phyloP scores from a whole-genome alignment of 2,329 filamentous ascomycete genomes.

The Teratosphaeria gauchensis region DNA sequence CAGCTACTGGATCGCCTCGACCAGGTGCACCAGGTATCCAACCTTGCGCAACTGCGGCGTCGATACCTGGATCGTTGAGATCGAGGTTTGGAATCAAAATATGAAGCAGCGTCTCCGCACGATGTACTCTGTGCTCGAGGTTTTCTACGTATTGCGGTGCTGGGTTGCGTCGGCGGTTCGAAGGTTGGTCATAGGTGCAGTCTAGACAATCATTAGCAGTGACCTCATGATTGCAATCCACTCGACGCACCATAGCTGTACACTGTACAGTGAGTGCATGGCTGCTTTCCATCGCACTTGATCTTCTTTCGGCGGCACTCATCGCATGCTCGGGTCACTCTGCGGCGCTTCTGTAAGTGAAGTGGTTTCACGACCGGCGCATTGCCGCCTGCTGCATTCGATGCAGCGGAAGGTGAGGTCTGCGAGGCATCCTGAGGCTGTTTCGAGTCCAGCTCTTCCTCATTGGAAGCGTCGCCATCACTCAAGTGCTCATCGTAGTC shows the following conservation, averaged over 20 bases:
- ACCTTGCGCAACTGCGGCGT: slow-evolving; percentile 51
- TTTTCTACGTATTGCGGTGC: slow-evolving; percentile 90
- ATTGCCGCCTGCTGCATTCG: slow-evolving; percentile 7
- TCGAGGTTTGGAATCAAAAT: slow-evolving; percentile 77
- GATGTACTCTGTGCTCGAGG: slow-evolving; percentile 70
- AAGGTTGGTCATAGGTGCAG: slow-evolving; percentile 92
- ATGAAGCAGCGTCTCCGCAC: slow-evolving; percentile 69
- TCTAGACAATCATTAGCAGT: slow-evolving; percentile 43
- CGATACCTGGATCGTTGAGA: slow-evolving; percentile 73
- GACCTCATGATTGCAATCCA: neutral
- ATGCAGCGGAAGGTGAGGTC: slow-evolving; percentile 4
- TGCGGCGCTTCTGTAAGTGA: slow-evolving; percentile 56
- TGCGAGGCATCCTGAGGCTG: slow-evolving; percentile 19
- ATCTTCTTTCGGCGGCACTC: slow-evolving; percentile 65
- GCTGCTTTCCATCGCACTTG: slow-evolving; percentile 46
- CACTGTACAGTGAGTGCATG: slow-evolving; percentile 82
- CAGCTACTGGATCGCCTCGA: slow-evolving; percentile 13
- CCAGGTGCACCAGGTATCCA: slow-evolving; percentile 29
- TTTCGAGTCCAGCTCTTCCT: slow-evolving; percentile 20
- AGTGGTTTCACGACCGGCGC: slow-evolving; percentile 13
- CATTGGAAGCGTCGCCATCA: slow-evolving; percentile 19
- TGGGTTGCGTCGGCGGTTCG: slow-evolving; percentile 80
- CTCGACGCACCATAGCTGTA: slow-evolving; percentile 80
- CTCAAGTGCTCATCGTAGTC: slow-evolving; percentile 22
- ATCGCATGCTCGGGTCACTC: slow-evolving; percentile 81